phyloP scores from a whole-genome alignment of 1,139 yeast species.

The Zhuliangozyma blackwelliae region DNA sequence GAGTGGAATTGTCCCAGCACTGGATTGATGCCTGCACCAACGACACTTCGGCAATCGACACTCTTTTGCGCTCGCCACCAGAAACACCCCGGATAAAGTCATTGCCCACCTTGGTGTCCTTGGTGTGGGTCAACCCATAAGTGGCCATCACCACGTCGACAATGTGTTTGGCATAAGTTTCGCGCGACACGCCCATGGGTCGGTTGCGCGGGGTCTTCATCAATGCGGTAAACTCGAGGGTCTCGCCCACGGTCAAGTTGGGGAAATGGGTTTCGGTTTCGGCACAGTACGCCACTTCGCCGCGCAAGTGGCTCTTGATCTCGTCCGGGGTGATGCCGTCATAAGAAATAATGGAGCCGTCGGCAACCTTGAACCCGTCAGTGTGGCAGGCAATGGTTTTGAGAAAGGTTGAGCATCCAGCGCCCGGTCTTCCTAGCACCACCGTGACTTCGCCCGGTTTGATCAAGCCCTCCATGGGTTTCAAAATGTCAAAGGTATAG shows the following conservation, averaged over 20 bases:
- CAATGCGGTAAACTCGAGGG: conserved; percentile 41
- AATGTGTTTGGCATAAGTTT: conserved; percentile 32
- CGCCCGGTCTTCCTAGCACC: conserved; percentile 44
- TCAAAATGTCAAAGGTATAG: conserved; percentile 26
- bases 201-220: conserved; percentile 42
- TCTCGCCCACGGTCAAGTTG: conserved; percentile 50
- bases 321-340: conserved; percentile 21
- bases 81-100: conserved; percentile 37
- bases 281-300: conserved; percentile 53
- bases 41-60: conserved; percentile 42
- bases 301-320: conserved; percentile 22
- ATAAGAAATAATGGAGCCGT: conserved; percentile 49
- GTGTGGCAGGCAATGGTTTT: conserved; percentile 69
- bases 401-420: conserved; percentile 78
- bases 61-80: conserved; percentile 45
- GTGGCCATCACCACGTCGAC: conserved; percentile 14
- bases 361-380: conserved; percentile 44
- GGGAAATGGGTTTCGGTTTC: conserved; percentile 54
- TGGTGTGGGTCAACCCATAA: conserved; percentile 19
- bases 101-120: conserved; percentile 21
- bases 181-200: conserved; percentile 30
- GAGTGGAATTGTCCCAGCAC: conserved; percentile 62
- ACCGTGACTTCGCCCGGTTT: conserved; percentile 70
- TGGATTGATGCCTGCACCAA: conserved; percentile 36
- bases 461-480: conserved; percentile 32